These are phyloP conservation scores for Suaeda aralocaspica DNA, from an alignment of 148 eudicot species.

Conservation along the genomic window DNA sequence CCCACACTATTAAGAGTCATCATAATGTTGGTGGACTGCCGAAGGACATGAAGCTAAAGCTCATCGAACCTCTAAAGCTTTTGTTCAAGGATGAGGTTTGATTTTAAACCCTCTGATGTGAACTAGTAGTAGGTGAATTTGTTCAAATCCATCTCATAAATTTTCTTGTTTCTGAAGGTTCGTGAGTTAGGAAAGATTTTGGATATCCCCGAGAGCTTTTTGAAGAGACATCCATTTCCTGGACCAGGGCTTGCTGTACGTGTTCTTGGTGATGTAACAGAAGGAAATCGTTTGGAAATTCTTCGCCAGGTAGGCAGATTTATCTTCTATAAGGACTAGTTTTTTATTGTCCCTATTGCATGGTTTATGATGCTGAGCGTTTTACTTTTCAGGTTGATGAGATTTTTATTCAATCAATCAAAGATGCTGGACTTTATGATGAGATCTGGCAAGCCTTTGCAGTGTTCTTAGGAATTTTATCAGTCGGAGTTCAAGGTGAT, in stretches of 20 bases:
- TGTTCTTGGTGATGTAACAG: slow-evolving; percentile 87
- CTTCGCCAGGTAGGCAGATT: slow-evolving; percentile 54
- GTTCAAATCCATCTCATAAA: neutral
- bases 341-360: neutral
- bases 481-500: slow-evolving; percentile 99
- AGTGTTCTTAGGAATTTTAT: slow-evolving; percentile 69
- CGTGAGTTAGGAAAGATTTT: slow-evolving; percentile 85
- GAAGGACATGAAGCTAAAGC: slow-evolving; percentile 94
- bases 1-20: slow-evolving; percentile 96
- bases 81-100: slow-evolving; percentile 91
- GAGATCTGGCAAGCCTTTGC: slow-evolving; percentile 98
- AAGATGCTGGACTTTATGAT: slow-evolving; percentile 88
- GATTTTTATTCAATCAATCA: slow-evolving; percentile 87
- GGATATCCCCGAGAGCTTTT: slow-evolving; percentile 67
- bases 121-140: neutral
- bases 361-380: neutral
- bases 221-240: slow-evolving; percentile 97
- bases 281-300: slow-evolving; percentile 68
- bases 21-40: slow-evolving; percentile 99
- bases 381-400: slow-evolving; percentile 63
- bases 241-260: slow-evolving; percentile 99
- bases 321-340: neutral
- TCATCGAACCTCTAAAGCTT: slow-evolving; percentile 92
- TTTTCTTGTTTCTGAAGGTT: slow-evolving; percentile 40
- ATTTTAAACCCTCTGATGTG: neutral